A percentile compares a stretch with the other conserved stretches of the same genome.
Conservation (phyloP, 345 rosid genomes). For the Salix arbutifolia region DNA sequence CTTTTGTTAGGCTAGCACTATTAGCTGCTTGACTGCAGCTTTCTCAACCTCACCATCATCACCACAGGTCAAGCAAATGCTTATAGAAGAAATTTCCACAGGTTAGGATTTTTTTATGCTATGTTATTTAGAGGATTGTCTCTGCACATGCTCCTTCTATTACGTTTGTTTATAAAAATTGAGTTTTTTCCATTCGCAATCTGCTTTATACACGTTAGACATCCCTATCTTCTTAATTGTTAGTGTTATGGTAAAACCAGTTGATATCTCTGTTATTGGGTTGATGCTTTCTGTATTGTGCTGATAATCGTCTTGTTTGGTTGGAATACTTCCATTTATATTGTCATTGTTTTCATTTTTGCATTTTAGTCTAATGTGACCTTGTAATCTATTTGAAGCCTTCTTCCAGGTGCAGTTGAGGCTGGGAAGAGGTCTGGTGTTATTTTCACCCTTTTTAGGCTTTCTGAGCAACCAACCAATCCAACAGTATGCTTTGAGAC, state of each 20-base stretch:
- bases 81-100: slow-evolving; percentile 52
- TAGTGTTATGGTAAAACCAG: neutral
- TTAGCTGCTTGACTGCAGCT: slow-evolving; percentile 76
- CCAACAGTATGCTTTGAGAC: slow-evolving; percentile 73
- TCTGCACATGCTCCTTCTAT: neutral
- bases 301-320: neutral
- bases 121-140: neutral
- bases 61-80: slow-evolving; percentile 54
- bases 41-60: slow-evolving; percentile 68
- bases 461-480: slow-evolving; percentile 47
- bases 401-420: slow-evolving; percentile 50
- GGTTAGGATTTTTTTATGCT: slow-evolving; percentile 36
- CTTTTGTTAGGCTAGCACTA: slow-evolving; percentile 56
- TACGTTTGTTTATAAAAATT: neutral
- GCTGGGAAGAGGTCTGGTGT: slow-evolving; percentile 50
- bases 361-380: slow-evolving; percentile 14
- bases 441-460: slow-evolving; percentile 48
- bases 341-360: neutral
- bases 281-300: neutral
- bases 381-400: slow-evolving; percentile 26
- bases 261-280: no score
- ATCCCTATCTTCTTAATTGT: neutral
- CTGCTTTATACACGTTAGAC: neutral
- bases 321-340: neutral
- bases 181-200: neutral